A percentile compares a stretch with the other conserved stretches of the same genome.
Conservation (phyloP, 2,329 filamentous ascomycete species). For the Xenoacremonium recifei region DNA sequence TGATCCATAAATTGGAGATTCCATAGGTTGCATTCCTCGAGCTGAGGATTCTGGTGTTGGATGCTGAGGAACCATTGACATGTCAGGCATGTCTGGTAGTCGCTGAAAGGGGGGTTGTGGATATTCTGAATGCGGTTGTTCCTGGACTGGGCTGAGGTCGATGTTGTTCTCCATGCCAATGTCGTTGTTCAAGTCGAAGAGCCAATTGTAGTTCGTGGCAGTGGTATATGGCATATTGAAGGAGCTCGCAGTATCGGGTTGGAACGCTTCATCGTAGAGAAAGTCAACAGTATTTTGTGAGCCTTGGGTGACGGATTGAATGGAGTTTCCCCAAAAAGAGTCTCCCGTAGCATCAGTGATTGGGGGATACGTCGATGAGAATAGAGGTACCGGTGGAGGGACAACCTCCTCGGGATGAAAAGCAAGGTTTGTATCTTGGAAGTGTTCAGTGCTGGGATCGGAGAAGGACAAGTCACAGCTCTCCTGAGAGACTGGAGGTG, state of each 20-base stretch:
- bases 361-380: neutral
- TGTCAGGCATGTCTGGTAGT: neutral
- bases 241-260: conserved; percentile 60
- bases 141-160: neutral
- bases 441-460: neutral
- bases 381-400: conserved; percentile 13
- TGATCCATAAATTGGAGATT: neutral
- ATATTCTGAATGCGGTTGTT: too few species aligned
- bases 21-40: neutral
- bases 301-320: neutral
- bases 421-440: neutral
- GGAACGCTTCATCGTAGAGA: conserved; percentile 53
- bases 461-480: neutral
- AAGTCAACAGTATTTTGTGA: conserved; percentile 8
- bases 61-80: neutral
- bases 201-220: conserved; percentile 61
- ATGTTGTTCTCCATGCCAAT: neutral
- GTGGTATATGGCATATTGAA: conserved; percentile 67
- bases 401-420: neutral
- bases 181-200: conserved; percentile 48
- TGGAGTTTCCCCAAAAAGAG: neutral
- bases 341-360: neutral
- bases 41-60: neutral
- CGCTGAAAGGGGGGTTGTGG: neutral
- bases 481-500: neutral